These are phyloP conservation scores for Silene vulgaris DNA, from an alignment of 179 eudicot species.

Conservation along the genomic window DNA sequence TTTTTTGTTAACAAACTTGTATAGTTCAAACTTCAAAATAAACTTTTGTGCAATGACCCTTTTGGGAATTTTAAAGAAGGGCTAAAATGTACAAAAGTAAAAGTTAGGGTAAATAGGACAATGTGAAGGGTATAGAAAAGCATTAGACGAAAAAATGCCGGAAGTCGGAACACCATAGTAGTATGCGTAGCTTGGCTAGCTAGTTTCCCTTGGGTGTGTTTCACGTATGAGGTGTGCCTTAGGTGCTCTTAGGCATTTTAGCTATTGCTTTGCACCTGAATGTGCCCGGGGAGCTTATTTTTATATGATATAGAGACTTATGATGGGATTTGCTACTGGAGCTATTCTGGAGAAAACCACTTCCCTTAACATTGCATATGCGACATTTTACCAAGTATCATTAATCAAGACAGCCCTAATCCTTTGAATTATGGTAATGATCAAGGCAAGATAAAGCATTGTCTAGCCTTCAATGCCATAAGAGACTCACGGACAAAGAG, in stretches of 20 bases:
- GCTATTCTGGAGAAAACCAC: background rate
- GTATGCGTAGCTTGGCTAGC: too few relatives aligned
- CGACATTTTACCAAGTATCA: background rate
- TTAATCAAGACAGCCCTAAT: background rate
- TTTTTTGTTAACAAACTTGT: too few relatives aligned
- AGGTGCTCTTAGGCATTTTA: background rate
- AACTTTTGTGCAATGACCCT: too few relatives aligned
- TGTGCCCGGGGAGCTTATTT: background rate
- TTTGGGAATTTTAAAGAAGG: too few relatives aligned
- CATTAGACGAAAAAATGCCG: too few relatives aligned
- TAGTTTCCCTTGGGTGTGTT: background rate
- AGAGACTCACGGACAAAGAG: background rate
- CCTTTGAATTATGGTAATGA: background rate
- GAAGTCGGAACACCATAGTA: too few relatives aligned
- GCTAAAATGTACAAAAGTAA: too few relatives aligned
- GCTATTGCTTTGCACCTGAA: background rate
- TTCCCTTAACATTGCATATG: background rate
- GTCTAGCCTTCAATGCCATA: background rate
- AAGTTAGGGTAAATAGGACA: too few relatives aligned
- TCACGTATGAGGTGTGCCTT: background rate
- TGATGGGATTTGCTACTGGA: background rate
- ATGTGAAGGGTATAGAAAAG: too few relatives aligned
- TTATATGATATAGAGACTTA: background rate
- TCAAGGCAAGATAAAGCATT: background rate
- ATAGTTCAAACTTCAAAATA: too few relatives aligned